Evolutionary conservation across 2,329 filamentous ascomycete genomes (phyloP).

Genomic region (Cercospora zeina): DNA sequence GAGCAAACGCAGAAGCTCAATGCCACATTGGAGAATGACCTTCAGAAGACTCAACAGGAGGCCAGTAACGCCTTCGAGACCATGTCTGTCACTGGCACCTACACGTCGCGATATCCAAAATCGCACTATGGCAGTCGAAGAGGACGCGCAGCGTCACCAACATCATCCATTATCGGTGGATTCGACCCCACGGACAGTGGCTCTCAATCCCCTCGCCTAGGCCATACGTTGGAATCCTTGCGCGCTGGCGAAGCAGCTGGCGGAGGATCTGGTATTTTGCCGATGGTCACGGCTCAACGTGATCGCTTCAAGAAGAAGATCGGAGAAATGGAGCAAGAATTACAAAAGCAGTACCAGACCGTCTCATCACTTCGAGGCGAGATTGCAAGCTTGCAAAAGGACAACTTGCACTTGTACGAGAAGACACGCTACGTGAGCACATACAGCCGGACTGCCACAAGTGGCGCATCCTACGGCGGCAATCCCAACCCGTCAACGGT

Average conservation of each 20-base stretch:
- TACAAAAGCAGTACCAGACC: constrained; percentile 78
- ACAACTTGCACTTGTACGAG: constrained; percentile 94
- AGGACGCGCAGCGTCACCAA: constrained; percentile 76
- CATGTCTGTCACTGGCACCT: constrained; percentile 90
- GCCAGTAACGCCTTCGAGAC: constrained; percentile 81
- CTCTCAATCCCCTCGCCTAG: constrained; percentile 42
- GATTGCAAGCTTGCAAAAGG: constrained; percentile 86
- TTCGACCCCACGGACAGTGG: constrained; percentile 66
- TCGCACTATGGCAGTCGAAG: constrained; percentile 61
- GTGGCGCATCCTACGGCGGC: constrained; percentile 59
- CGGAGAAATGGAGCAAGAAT: constrained; percentile 81
- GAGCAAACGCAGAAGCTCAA: constrained; percentile 83
- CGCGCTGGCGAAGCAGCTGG: constrained; percentile 68
- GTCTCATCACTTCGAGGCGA: constrained; percentile 88
- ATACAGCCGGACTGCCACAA: constrained; percentile 74
- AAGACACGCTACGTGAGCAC: constrained; percentile 96
- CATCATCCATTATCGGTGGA: constrained; percentile 97
- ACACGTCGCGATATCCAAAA: constrained; percentile 74
- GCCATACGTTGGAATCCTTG: constrained; percentile 56
- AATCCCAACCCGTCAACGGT: constrained; percentile 76
- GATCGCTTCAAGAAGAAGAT: constrained; percentile 99
- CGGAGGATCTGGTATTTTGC: constrained; percentile 75
- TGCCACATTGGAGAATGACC: constrained; percentile 85
- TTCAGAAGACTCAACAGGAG: constrained; percentile 83
- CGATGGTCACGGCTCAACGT: constrained; percentile 96